These are phyloP conservation scores for Umbelopsis sp. DNA, from an alignment of 192 early-diverging fungal species.

Conservation along the genomic window DNA sequence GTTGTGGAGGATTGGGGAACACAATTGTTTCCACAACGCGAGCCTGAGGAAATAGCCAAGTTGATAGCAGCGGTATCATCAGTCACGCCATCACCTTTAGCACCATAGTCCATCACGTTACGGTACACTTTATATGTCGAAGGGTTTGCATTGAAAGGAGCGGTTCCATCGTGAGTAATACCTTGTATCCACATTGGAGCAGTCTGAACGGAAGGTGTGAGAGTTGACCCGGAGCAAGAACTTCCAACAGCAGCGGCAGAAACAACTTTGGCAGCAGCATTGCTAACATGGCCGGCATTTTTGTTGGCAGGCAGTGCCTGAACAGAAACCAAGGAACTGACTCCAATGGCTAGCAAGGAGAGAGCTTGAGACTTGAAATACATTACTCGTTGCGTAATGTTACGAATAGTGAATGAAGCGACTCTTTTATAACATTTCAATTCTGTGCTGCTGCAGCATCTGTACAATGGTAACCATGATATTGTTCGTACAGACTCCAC, in stretches of 20 bases:
- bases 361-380: not conserved
- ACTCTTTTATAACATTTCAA: too few relatives aligned
- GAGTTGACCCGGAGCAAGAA: not conserved
- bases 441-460: too few relatives aligned
- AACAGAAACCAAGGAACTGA: not conserved
- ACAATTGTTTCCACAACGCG: conserved; percentile 44
- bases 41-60: conserved; percentile 35
- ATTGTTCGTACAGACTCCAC: too few relatives aligned
- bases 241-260: not conserved
- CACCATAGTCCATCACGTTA: conserved; percentile 36
- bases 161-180: conserved; percentile 9
- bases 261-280: not conserved
- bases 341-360: not conserved
- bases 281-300: not conserved
- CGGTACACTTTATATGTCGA: conserved; percentile 38
- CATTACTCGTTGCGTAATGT: not conserved
- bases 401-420: too few relatives aligned
- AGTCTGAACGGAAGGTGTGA: not conserved
- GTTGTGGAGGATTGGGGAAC: conserved; percentile 34
- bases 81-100: conserved; percentile 43
- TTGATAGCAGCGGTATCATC: conserved; percentile 53
- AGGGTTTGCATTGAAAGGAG: conserved; percentile 16
- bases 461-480: too few relatives aligned
- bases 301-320: not conserved
- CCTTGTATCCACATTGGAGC: conserved; percentile 20